A percentile compares a stretch with the other conserved stretches of the same genome.
Evolutionary conservation across 768 basidiomycete genomes (phyloP).

Genomic region (Leucocoprinus leucothites): DNA sequence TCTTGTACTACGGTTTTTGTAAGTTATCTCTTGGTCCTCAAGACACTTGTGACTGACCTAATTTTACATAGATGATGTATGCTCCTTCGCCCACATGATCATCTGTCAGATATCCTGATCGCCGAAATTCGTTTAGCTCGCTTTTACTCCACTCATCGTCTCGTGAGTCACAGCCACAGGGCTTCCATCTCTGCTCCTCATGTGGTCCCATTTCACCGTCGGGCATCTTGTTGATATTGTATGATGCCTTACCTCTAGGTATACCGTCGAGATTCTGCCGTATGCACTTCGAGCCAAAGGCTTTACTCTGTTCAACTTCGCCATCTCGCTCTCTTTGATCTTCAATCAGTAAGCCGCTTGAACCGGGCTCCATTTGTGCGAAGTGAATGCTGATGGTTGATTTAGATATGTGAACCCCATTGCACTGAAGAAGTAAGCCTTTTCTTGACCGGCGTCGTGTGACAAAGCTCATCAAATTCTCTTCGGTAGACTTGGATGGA

Average conservation of each 20-base stretch:
- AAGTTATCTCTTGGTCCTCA: slow-evolving; percentile 13
- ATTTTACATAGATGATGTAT: slow-evolving; percentile 21
- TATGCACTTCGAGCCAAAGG: slow-evolving; percentile 62
- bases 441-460: not conserved
- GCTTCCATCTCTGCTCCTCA: not conserved
- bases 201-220: not conserved
- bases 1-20: slow-evolving; percentile 32
- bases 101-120: not conserved
- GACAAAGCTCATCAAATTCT: slow-evolving; percentile 29
- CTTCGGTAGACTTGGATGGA: slow-evolving; percentile 50
- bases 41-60: not conserved
- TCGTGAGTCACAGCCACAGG: slow-evolving; percentile 20
- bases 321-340: slow-evolving; percentile 59
- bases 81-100: slow-evolving; percentile 1
- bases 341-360: slow-evolving; percentile 52
- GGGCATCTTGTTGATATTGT: not conserved
- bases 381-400: not conserved
- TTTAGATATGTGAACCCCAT: slow-evolving; percentile 48
- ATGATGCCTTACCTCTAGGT: slow-evolving; percentile 14
- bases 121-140: slow-evolving; percentile 18
- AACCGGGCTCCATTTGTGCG: not conserved
- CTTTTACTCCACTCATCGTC: slow-evolving; percentile 32
- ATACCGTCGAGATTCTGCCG: slow-evolving; percentile 29
- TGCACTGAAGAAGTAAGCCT: slow-evolving; percentile 31
- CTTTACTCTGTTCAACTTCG: slow-evolving; percentile 60